A percentile compares a stretch with the other conserved stretches of the same genome.
Evolutionary conservation across 805 yeast species (phyloP).

Genomic region (Saccharomycopsis oosterbeekiorum): DNA sequence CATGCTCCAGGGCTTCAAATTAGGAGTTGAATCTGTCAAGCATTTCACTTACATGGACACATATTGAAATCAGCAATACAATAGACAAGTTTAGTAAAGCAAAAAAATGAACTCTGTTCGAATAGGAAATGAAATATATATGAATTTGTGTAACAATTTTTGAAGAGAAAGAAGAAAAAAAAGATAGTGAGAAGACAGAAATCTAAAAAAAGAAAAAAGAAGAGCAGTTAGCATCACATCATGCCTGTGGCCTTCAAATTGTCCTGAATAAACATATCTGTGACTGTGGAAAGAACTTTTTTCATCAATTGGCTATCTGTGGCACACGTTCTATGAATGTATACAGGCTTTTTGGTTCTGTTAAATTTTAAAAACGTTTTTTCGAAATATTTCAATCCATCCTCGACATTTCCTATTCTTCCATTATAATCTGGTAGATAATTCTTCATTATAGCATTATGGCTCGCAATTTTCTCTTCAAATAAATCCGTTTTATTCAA

Average conservation of each 20-base stretch:
- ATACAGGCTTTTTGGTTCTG: constrained; percentile 58
- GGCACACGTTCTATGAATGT: constrained; percentile 90
- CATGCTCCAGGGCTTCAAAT: too few species aligned
- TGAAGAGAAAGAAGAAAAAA: too few species aligned
- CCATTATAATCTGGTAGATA: constrained; percentile 78
- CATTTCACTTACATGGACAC: not conserved
- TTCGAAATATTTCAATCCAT: constrained; percentile 65
- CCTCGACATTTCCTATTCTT: constrained; percentile 49
- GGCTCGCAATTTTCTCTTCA: constrained; percentile 52
- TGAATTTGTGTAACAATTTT: too few species aligned
- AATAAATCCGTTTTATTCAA: constrained; percentile 83
- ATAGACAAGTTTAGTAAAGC: too few species aligned
- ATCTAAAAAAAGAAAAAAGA: not conserved
- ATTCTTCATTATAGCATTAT: constrained; percentile 45
- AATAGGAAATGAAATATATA: not conserved
- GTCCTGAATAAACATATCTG: constrained; percentile 81
- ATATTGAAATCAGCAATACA: not conserved
- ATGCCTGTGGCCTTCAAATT: constrained; percentile 73
- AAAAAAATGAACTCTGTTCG: not conserved
- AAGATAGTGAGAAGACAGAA: not conserved
- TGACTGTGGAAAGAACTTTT: constrained; percentile 84
- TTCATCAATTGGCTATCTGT: constrained; percentile 85
- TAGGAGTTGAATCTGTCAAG: too few species aligned
- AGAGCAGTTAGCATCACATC: constrained; percentile 1
- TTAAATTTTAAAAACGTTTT: constrained; percentile 54